Evolutionary conservation across 176 grass and related monocot species (phyloP).

Genomic region (Avena sativa): DNA sequence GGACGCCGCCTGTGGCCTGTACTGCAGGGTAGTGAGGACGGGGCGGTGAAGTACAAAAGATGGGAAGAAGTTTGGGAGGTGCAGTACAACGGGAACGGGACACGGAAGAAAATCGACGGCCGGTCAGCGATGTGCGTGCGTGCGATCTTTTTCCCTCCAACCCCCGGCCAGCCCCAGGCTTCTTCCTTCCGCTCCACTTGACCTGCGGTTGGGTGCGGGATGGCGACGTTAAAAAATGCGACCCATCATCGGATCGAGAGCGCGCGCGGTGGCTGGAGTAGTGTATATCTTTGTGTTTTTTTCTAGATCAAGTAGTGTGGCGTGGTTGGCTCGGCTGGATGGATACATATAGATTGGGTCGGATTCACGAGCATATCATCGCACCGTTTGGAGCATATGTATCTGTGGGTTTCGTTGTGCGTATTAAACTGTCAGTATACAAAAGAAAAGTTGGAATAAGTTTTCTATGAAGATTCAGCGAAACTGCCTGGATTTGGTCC

Average conservation of each 20-base stretch:
- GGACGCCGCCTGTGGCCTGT: neutral
- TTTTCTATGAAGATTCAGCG: neutral
- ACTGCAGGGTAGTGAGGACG: neutral
- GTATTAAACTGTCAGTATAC: no score
- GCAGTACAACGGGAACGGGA: conserved; percentile 45
- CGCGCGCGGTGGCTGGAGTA: neutral
- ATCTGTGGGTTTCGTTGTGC: no score
- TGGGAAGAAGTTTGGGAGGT: neutral
- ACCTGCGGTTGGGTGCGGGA: conserved; percentile 37
- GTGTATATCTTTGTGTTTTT: neutral
- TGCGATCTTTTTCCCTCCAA: neutral
- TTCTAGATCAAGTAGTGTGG: neutral
- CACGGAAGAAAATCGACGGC: neutral
- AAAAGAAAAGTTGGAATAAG: no score
- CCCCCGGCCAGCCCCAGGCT: neutral
- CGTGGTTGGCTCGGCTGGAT: neutral
- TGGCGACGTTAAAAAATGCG: neutral
- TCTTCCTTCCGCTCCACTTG: conserved; percentile 11
- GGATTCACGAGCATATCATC: neutral
- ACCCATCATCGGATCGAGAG: neutral
- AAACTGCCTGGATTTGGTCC: neutral
- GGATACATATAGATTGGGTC: neutral
- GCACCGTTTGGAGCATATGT: no score
- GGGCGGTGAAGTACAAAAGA: conserved; percentile 41
- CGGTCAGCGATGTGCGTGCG: conserved; percentile 22